Base-by-base conservation (phyloP, 768 basidiomycete genomes). In the Lactifluus rugatus region DNA sequence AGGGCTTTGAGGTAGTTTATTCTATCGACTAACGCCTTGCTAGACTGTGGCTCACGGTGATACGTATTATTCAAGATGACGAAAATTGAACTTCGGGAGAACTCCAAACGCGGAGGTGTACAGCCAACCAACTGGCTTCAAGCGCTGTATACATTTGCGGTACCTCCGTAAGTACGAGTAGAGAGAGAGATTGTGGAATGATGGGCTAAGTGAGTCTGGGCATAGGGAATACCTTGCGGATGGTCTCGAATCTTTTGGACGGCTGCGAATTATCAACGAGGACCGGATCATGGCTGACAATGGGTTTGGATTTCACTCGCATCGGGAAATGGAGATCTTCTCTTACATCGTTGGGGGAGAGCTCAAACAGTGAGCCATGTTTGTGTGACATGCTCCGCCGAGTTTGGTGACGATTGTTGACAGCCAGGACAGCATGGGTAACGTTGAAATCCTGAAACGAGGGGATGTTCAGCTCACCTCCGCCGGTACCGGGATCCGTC, bases 381-480 rank as follows among this genome's bases (percentile, higher is more conserved):
- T 21, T 5, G 11, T 14, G 25, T 4, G 5, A 36, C 5, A 36
- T 48, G 16, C 7, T 26, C 16, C 48, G 14, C 37, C 34, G 26
- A 6, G 32, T 23, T 9, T 16, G 32, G 14, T 48, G 56, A 45
- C 11, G 10, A 41, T 28, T 16, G 36, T 26, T 56, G 55, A 10
- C 58, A 91, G 93, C 73, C 80, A 86, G 71, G 95, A 97, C 72
- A 89, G 85, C 5, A 89, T 96, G 87, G 85, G 86, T 39, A 95
- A 95, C 73, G 79, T 80, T 54, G 95, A 98, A 70, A 77, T 93
- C 57, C 81, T 97, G 68, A 84, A 84, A 68, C 83, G 92, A 16
- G 95, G 95, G 1, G 87, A 92, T 65, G 65, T 97, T 32, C 94
- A 97, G 70, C 81, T 96, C 73, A 93, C 93, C 2, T 91, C 87